A percentile compares a stretch with the other conserved stretches of the same genome.
Conservation (phyloP, 2,329 filamentous ascomycete genomes). For the Trichoderma sp. region DNA sequence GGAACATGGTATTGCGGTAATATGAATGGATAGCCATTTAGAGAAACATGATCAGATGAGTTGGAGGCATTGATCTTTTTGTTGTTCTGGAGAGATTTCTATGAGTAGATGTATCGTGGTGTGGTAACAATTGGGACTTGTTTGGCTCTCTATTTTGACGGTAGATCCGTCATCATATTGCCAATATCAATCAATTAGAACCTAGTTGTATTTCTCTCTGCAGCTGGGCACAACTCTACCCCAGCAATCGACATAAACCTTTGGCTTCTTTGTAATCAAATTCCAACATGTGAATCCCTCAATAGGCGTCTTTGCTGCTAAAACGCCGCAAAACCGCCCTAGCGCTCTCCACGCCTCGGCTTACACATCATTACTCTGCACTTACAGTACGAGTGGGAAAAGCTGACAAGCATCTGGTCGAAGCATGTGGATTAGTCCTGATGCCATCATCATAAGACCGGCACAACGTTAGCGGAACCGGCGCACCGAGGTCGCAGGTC, state of each 20-base stretch:
- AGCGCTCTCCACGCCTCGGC: slow-evolving; percentile 8
- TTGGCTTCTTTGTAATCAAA: not conserved
- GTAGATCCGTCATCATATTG: not conserved
- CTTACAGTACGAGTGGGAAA: not conserved
- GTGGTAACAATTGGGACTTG: not conserved
- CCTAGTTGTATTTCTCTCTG: not conserved
- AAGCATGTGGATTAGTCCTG: slow-evolving; percentile 1
- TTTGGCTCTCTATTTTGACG: not conserved
- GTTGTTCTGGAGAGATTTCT: not conserved
- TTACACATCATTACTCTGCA: slow-evolving; percentile 15
- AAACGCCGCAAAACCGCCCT: not conserved
- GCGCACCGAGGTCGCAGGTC: slow-evolving; percentile 5
- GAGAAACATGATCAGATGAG: not conserved
- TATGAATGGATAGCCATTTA: not conserved
- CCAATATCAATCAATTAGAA: not conserved
- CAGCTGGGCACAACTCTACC: not conserved
- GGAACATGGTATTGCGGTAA: not conserved
- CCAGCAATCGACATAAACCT: not conserved
- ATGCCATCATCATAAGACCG: slow-evolving; percentile 6
- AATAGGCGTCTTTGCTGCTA: not conserved
- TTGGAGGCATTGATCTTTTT: not conserved
- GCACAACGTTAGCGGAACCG: not conserved
- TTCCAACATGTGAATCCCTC: not conserved
- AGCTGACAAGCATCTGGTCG: not conserved
- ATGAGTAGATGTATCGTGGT: not conserved